These are phyloP conservation scores for Penicillium ochrochloron DNA, from an alignment of 495 filamentous ascomycete genomes.

Conservation along the genomic window DNA sequence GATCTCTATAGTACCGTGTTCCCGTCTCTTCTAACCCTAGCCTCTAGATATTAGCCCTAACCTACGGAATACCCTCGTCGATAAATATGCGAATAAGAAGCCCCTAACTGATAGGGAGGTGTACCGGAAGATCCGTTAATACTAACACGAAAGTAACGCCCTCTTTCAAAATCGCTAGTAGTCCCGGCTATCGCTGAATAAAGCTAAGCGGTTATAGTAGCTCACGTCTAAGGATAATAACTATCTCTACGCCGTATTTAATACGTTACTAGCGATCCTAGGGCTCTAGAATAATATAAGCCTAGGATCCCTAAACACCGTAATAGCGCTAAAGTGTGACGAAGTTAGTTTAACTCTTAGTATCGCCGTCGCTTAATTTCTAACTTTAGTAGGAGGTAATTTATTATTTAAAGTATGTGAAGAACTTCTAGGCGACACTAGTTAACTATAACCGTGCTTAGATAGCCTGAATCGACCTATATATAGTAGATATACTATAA, in stretches of 20 bases:
- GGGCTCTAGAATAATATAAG: background rate
- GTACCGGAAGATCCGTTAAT: constrained; percentile 38
- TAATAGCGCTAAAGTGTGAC: background rate
- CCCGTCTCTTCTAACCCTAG: too few species aligned
- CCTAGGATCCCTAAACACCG: background rate
- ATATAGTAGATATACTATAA: too few species aligned
- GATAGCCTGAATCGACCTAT: too few species aligned
- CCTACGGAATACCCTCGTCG: constrained; percentile 26
- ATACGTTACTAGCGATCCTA: background rate
- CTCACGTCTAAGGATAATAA: background rate
- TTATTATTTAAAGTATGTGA: background rate
- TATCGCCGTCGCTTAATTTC: background rate
- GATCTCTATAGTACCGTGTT: background rate
- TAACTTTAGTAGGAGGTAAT: background rate
- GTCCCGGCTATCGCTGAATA: background rate
- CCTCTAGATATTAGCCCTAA: constrained; percentile 27
- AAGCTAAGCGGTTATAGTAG: background rate
- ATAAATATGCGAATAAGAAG: constrained; percentile 38
- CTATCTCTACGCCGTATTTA: background rate
- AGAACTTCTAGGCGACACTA: background rate
- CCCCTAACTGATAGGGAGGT: constrained; percentile 34
- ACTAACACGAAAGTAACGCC: constrained; percentile 24
- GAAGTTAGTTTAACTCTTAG: background rate
- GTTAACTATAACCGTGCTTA: too few species aligned
- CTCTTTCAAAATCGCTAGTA: constrained; percentile 17